Evolutionary conservation across 805 yeast genomes (phyloP).

Genomic region (Metschnikowia cerradonensis): DNA sequence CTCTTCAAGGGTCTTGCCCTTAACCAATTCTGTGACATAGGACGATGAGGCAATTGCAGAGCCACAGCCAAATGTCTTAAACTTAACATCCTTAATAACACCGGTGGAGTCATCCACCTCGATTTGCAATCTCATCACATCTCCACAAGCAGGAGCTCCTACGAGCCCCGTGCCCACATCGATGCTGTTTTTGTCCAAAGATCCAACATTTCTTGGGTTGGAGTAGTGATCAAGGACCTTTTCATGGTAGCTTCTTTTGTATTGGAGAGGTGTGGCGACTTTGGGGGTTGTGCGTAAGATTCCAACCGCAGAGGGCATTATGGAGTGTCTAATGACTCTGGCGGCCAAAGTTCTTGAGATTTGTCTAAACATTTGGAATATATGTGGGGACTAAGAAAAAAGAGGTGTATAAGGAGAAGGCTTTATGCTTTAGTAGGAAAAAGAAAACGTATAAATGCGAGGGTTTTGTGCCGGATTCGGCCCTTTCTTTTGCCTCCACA

Average conservation of each 20-base stretch:
- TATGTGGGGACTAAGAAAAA: not conserved
- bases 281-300: slow-evolving; percentile 7
- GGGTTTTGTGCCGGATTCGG: slow-evolving; percentile 5
- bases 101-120: slow-evolving; percentile 90
- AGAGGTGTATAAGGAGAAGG: not conserved
- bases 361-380: slow-evolving; percentile 16
- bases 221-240: slow-evolving; percentile 94
- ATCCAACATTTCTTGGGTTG: slow-evolving; percentile 95
- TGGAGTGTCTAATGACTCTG: slow-evolving; percentile 8
- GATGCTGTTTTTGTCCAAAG: slow-evolving; percentile 69
- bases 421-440: not conserved
- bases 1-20: slow-evolving; percentile 91
- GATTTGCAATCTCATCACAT: slow-evolving; percentile 96
- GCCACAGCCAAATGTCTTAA: slow-evolving; percentile 99
- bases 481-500: not conserved
- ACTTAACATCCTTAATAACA: slow-evolving; percentile 88
- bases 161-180: slow-evolving; percentile 96
- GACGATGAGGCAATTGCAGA: slow-evolving; percentile 96
- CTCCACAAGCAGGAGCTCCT: slow-evolving; percentile 99
- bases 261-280: slow-evolving; percentile 1
- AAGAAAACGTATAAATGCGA: not conserved
- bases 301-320: slow-evolving; percentile 8
- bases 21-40: slow-evolving; percentile 90
- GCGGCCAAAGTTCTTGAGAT: slow-evolving; percentile 11
- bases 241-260: slow-evolving; percentile 63